Percentiles rank a stretch among this genome's conserved stretches.
phyloP scores from a whole-genome alignment of 1,284 basidiomycete species.

The Earliella scabrosa region DNA sequence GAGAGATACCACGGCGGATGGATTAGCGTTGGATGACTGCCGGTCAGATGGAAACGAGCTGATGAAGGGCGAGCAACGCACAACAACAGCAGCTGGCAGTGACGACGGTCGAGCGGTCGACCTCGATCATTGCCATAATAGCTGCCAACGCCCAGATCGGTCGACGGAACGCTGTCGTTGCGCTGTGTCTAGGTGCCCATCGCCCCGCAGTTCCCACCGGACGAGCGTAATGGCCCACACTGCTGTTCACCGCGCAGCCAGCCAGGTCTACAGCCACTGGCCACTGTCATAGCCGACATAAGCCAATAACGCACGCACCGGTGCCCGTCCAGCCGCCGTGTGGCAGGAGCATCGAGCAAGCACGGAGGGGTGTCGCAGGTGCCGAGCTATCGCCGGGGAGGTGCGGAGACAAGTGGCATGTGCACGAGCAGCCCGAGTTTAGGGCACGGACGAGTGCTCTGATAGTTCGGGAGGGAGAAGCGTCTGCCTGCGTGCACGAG shows the following conservation, averaged over 20 bases:
- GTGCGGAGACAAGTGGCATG: neutral
- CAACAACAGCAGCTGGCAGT: too few relatives aligned
- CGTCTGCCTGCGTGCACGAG: neutral
- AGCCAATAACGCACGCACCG: neutral
- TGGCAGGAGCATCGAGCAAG: neutral
- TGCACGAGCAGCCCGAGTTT: neutral
- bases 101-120: neutral
- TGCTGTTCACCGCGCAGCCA: neutral
- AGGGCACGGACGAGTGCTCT: neutral
- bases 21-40: too few relatives aligned
- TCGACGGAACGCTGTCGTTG: neutral
- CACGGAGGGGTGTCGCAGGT: neutral
- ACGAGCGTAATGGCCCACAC: neutral
- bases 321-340: neutral
- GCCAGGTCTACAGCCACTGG: neutral
- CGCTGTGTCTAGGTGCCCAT: neutral
- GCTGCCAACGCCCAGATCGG: neutral
- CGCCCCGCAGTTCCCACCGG: neutral
- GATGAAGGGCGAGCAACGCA: neutral
- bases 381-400: slow-evolving; percentile 1
- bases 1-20: too few relatives aligned
- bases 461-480: neutral
- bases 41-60: neutral
- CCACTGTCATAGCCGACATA: too few relatives aligned
- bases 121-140: neutral